phyloP scores from a whole-genome alignment of 2,329 filamentous ascomycete species.

The Westerdykella aurantiaca region DNA sequence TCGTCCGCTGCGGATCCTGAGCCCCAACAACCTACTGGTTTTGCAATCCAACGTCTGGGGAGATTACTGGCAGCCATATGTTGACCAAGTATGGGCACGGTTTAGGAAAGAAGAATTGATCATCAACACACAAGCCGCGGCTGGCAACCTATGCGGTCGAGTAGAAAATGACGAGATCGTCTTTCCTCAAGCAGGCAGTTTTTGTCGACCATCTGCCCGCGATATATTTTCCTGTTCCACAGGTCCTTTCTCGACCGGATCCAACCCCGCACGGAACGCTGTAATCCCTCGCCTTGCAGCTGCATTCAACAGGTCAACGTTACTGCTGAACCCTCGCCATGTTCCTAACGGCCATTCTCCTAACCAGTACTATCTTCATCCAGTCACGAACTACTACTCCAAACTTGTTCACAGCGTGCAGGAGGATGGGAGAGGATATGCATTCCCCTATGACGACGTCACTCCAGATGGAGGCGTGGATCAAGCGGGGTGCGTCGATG shows the following conservation, averaged over 20 bases:
- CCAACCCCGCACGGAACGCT: slow-evolving; percentile 44
- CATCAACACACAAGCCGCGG: slow-evolving; percentile 60
- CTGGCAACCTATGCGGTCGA: slow-evolving; percentile 50
- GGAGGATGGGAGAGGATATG: slow-evolving; percentile 56
- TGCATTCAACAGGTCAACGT: slow-evolving; percentile 67
- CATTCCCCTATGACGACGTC: slow-evolving; percentile 65
- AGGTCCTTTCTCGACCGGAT: slow-evolving; percentile 52
- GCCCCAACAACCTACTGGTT: slow-evolving; percentile 44
- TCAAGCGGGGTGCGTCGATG: slow-evolving; percentile 49
- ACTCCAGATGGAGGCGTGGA: slow-evolving; percentile 52
- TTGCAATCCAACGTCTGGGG: slow-evolving; percentile 44
- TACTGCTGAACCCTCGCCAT: slow-evolving; percentile 46
- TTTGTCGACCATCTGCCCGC: slow-evolving; percentile 16
- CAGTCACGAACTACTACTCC: slow-evolving; percentile 52
- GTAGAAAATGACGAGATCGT: slow-evolving; percentile 40
- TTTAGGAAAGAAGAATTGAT: slow-evolving; percentile 44
- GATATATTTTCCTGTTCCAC: slow-evolving; percentile 65
- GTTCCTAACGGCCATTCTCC: slow-evolving; percentile 35
- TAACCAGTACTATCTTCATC: slow-evolving; percentile 31
- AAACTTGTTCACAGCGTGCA: slow-evolving; percentile 57
- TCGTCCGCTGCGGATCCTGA: slow-evolving; percentile 36
- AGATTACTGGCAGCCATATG: slow-evolving; percentile 49
- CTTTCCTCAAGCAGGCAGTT: slow-evolving; percentile 35
- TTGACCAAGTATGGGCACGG: slow-evolving; percentile 47
- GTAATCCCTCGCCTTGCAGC: slow-evolving; percentile 70